phyloP scores from a whole-genome alignment of 2,329 filamentous ascomycete species.

The Chrysoporthe cubensis region DNA sequence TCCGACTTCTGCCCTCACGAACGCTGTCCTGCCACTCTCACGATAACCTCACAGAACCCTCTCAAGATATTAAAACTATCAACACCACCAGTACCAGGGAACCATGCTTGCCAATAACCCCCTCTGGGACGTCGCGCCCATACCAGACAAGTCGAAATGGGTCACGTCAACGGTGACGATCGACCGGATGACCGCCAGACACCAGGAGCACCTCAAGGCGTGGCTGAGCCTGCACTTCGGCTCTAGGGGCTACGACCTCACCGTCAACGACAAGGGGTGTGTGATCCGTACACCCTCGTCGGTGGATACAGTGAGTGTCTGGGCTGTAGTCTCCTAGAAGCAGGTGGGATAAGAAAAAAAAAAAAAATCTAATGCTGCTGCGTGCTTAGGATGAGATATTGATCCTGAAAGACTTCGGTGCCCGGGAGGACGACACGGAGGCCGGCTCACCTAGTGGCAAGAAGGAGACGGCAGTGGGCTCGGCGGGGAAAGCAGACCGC shows the following conservation, averaged over 20 bases:
- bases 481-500: no score
- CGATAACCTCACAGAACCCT: neutral
- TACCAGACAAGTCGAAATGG: slow-evolving; percentile 3
- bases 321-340: neutral
- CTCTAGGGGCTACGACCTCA: neutral
- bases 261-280: neutral
- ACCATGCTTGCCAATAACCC: neutral
- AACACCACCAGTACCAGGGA: neutral
- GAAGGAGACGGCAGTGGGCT: neutral
- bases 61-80: neutral
- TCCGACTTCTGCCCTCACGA: neutral
- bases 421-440: neutral
- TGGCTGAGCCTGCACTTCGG: slow-evolving; percentile 19
- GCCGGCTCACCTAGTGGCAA: neutral
- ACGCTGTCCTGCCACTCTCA: neutral
- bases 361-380: neutral
- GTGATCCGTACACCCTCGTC: neutral
- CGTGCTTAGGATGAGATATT: neutral
- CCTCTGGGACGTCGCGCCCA: neutral
- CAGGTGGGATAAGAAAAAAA: neutral
- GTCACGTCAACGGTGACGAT: neutral
- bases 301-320: slow-evolving; percentile 2
- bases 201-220: slow-evolving; percentile 10
- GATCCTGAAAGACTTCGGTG: neutral
- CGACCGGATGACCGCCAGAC: neutral